Evolutionary conservation across 78 protist species (phyloP).

Genomic region (Anaeramoeba flamelloides): DNA sequence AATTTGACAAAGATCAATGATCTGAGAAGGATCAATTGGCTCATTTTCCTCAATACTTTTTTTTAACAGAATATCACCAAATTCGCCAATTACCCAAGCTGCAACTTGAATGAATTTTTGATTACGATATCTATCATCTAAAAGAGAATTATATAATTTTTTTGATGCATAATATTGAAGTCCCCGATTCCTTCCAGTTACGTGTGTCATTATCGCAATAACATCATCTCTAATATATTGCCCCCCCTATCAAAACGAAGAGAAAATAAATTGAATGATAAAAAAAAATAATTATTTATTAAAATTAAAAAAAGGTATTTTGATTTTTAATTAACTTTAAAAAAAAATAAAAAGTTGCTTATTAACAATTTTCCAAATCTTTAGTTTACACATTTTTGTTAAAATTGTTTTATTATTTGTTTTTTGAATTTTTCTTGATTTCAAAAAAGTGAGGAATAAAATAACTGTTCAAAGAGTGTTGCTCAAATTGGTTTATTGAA

Average conservation of each 20-base stretch:
- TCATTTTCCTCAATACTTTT: background rate
- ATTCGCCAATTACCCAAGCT: conserved; percentile 82
- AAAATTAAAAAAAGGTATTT: too few species aligned
- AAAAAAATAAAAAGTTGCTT: too few species aligned
- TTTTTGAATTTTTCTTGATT: too few species aligned
- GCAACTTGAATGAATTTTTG: conserved; percentile 32
- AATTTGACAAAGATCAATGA: conserved; percentile 34
- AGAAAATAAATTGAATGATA: too few species aligned
- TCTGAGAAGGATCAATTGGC: conserved; percentile 5
- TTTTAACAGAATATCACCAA: conserved; percentile 25
- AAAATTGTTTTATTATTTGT: too few species aligned
- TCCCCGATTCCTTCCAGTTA: background rate
- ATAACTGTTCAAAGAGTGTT: too few species aligned
- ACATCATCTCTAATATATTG: background rate
- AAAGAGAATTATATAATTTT: background rate
- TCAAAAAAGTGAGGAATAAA: too few species aligned
- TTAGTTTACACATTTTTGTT: too few species aligned
- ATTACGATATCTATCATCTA: background rate
- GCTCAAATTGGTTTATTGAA: too few species aligned
- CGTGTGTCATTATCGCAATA: background rate
- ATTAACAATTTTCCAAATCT: too few species aligned
- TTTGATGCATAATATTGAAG: background rate
- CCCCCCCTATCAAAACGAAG: background rate
- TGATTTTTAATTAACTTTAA: too few species aligned
- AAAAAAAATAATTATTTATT: too few species aligned